phyloP scores from a whole-genome alignment of 495 filamentous ascomycete genomes.

The Podospora pseudoanserina region DNA sequence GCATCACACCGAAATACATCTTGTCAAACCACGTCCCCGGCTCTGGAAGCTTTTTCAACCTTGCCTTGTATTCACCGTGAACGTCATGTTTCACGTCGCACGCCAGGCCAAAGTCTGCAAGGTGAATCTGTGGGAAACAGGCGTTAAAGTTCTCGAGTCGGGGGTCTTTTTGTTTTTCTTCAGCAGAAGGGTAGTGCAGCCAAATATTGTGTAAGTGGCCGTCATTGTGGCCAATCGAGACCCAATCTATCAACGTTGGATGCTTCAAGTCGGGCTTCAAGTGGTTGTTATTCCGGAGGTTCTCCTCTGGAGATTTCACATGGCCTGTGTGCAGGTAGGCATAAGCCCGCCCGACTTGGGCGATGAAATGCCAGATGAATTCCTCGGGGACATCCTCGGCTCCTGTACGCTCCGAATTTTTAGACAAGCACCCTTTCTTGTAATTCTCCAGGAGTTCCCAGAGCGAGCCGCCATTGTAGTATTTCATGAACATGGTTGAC shows the following conservation, averaged over 20 bases:
- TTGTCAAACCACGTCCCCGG: conserved; percentile 15
- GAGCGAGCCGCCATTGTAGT: conserved; percentile 21
- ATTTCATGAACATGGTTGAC: conserved; percentile 19
- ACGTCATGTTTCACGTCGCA: not conserved
- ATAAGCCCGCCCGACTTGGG: conserved; percentile 13
- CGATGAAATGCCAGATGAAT: conserved; percentile 26
- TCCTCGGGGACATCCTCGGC: conserved; percentile 8
- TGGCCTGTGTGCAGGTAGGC: conserved; percentile 16
- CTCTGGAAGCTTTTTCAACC: not conserved
- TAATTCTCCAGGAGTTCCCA: not conserved
- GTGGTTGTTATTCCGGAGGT: not conserved
- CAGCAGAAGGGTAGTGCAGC: conserved; percentile 15
- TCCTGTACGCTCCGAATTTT: conserved; percentile 1
- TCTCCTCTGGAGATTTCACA: not conserved
- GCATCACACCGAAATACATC: not conserved
- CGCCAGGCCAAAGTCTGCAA: conserved; percentile 6
- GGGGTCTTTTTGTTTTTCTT: conserved; percentile 12
- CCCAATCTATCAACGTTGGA: not conserved
- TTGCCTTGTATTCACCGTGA: not conserved
- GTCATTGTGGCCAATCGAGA: not conserved
- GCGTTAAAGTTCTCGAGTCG: conserved; percentile 1
- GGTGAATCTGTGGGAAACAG: conserved; percentile 10
- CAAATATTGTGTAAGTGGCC: not conserved
- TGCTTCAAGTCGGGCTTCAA: not conserved
- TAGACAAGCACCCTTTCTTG: rapidly evolving